Conservation (phyloP, 345 rosid species). For the Boechera divaricarpa region DNA sequence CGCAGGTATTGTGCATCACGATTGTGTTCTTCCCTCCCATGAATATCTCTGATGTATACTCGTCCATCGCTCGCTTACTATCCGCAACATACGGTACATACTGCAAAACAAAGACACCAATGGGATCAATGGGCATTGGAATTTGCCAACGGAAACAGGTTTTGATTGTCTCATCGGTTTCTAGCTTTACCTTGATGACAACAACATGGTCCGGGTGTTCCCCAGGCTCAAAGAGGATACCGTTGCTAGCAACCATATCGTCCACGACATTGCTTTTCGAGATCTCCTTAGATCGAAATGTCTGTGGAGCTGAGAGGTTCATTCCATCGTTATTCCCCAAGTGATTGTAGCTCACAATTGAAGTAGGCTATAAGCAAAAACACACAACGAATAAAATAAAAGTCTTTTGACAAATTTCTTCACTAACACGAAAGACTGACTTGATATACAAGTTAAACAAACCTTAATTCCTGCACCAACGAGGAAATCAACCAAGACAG, state of each 20-base stretch:
- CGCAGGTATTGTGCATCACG: slow-evolving; percentile 94
- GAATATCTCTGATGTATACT: slow-evolving; percentile 97
- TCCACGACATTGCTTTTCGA: slow-evolving; percentile 97
- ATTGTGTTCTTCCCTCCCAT: slow-evolving; percentile 98
- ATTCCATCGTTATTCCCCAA: slow-evolving; percentile 97
- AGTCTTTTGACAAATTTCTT: not conserved
- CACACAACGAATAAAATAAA: not conserved
- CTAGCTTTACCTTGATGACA: slow-evolving; percentile 81
- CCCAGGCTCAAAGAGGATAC: slow-evolving; percentile 89
- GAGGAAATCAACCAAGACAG: slow-evolving; percentile 94
- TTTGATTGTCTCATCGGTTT: not conserved
- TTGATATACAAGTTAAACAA: slow-evolving; percentile 36
- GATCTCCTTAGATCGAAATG: slow-evolving; percentile 94
- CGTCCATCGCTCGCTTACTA: slow-evolving; percentile 98
- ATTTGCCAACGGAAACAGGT: not conserved
- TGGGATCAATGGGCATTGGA: slow-evolving; percentile 1
- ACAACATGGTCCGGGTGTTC: slow-evolving; percentile 99
- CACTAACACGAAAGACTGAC: slow-evolving; percentile 7
- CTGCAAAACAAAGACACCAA: slow-evolving; percentile 46
- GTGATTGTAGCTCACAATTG: slow-evolving; percentile 98
- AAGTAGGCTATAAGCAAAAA: slow-evolving; percentile 69
- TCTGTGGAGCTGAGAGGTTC: slow-evolving; percentile 98
- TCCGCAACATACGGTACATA: slow-evolving; percentile 93
- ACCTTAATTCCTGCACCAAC: slow-evolving; percentile 99
- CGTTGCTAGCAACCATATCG: slow-evolving; percentile 96